Evolutionary conservation across 371 early-diverging fungal genomes (phyloP), one percentile per base, ranked within the genome.

Genomic region (Mortierella sp.): DNA sequence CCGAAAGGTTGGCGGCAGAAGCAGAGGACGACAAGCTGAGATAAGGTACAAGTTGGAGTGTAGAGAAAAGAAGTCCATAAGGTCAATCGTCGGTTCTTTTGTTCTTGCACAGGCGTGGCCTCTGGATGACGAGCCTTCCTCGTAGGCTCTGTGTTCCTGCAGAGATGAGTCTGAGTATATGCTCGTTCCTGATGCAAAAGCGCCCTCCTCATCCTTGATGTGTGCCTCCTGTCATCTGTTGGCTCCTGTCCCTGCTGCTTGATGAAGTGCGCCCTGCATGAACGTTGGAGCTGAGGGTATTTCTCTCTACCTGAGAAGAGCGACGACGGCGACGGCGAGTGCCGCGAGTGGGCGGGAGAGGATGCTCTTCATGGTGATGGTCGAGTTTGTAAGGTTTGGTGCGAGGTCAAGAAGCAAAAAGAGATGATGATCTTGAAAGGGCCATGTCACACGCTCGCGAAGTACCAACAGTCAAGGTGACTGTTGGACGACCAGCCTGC

Each of bases 271-370:
- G 26, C 34, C 19, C 31, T 34, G 34, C 37, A 61, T 31, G 31
- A 61, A 14, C 2, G 28, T 11, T 31, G 28, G 9, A 24, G 69
- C 8, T 61, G 37, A 4, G 34, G n/a, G 76, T 34, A 0, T 48
- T 69, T 75, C 31, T 24, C 51, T 67, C 64, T 75, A 80, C 80
- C 80, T 80, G 69, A 80, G 61, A 55, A 80, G 75, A 54, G 80
- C 55, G 34, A 50, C 67, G 28, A 80, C n/a, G 2, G 80, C 57
- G 48, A 72, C 75, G 26, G 75, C 72, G 28, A 71, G 51, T 37
- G 72, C 48, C 40, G 71, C n/a, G 71, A 79, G 61, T 48, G 61
- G 57, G 50, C 79, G 79, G 37, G 70, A 43, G 46, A 75, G 54
- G 43, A 71, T 43, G 64, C 51, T 64, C 67, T 61, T 79, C 75